These are phyloP conservation scores for Margaritispora aquatica DNA, from an alignment of 495 filamentous ascomycete species.

Conservation along the genomic window DNA sequence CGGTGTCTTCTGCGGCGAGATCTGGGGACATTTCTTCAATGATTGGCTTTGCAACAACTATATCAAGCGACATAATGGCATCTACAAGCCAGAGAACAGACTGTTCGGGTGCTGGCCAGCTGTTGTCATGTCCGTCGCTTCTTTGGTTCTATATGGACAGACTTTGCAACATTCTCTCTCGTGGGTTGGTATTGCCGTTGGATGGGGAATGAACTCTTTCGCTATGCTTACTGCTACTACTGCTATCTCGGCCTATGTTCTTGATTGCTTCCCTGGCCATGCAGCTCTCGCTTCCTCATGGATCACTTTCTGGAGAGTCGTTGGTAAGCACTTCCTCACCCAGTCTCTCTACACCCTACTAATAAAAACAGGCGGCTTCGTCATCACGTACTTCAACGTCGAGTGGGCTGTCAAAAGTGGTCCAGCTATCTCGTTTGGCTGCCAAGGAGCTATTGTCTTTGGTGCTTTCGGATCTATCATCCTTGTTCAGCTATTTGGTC, in stretches of 20 bases:
- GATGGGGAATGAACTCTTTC: constrained; percentile 5
- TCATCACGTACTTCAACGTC: constrained; percentile 29
- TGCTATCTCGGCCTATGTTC: constrained; percentile 2
- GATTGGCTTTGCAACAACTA: constrained; percentile 14
- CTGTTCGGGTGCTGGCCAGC: constrained; percentile 9
- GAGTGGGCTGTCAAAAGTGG: constrained; percentile 26
- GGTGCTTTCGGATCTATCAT: constrained; percentile 6
- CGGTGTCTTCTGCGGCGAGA: background rate
- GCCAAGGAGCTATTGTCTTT: constrained; percentile 24
- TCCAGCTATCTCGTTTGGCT: constrained; percentile 23
- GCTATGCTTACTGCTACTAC: constrained; percentile 3
- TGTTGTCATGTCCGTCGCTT: background rate
- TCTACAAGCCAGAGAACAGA: constrained; percentile 10
- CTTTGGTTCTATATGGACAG: background rate
- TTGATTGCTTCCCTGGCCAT: constrained; percentile 2
- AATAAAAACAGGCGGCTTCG: constrained; percentile 25
- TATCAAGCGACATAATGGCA: constrained; percentile 8
- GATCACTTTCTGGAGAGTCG: constrained; percentile 3
- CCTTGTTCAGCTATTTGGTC: constrained; percentile 5
- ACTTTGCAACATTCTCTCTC: constrained; percentile 2
- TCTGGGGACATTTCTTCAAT: constrained; percentile 16
- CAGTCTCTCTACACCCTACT: background rate
- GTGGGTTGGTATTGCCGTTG: background rate
- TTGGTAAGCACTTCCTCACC: background rate
- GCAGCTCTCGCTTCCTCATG: constrained; percentile 2